These are phyloP conservation scores for Globisporangium splendens DNA, from an alignment of 352 stramenopile genomes.

Conservation along the genomic window DNA sequence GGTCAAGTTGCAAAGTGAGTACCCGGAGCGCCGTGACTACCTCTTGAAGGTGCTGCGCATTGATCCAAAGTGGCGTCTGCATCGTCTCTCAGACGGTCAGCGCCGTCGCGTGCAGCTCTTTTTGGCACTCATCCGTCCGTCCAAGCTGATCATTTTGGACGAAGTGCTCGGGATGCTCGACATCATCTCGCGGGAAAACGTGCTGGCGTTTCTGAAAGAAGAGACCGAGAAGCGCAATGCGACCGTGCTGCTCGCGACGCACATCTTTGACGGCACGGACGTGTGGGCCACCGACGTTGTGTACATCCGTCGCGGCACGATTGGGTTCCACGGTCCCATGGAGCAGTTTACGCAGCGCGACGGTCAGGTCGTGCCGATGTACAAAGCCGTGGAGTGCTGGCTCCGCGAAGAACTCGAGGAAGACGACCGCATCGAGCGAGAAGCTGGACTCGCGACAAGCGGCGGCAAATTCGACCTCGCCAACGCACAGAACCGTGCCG, in stretches of 20 bases:
- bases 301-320: conserved; percentile 78
- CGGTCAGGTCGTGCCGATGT: conserved; percentile 81
- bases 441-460: conserved; percentile 32
- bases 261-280: conserved; percentile 98
- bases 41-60: conserved; percentile 95
- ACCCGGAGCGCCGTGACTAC: conserved; percentile 92
- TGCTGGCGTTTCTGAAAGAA: conserved; percentile 91
- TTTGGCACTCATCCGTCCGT: conserved; percentile 93
- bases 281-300: conserved; percentile 94
- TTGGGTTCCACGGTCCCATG: conserved; percentile 62
- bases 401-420: conserved; percentile 88
- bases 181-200: conserved; percentile 93
- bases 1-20: conserved; percentile 91
- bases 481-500: conserved; percentile 74
- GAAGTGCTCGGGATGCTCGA: conserved; percentile 98
- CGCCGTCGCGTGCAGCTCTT: conserved; percentile 95
- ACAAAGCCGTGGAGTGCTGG: conserved; percentile 91
- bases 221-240: conserved; percentile 58
- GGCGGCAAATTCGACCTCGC: conserved; percentile 43
- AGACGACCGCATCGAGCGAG: conserved; percentile 65
- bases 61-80: conserved; percentile 90
- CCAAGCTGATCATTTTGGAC: conserved; percentile 97
- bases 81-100: conserved; percentile 79
- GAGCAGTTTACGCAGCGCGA: conserved; percentile 63
- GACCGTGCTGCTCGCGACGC: conserved; percentile 81